Percentiles rank a stretch among this genome's conserved stretches.
phyloP scores from a whole-genome alignment of 441 rosid genomes.

The Adansonia madagascariensis region DNA sequence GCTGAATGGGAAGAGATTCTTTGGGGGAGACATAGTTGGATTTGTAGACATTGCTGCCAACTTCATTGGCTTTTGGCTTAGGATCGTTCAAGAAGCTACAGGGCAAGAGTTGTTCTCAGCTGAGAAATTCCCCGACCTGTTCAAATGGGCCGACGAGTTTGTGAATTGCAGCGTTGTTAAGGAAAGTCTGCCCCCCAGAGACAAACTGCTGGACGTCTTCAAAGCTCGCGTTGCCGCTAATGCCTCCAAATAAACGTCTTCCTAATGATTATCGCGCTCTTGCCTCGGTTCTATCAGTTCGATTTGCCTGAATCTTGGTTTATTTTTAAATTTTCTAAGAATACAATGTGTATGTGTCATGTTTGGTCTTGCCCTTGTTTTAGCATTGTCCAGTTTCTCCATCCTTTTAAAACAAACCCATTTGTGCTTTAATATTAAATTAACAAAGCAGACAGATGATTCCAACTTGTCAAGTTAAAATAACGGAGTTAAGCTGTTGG shows the following conservation, averaged over 20 bases:
- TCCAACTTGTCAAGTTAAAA: background rate
- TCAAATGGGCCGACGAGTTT: constrained; percentile 29
- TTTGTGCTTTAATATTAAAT: background rate
- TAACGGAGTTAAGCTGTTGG: background rate
- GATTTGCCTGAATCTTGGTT: background rate
- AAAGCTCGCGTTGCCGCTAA: constrained; percentile 20
- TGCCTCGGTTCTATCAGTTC: background rate
- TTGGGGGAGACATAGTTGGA: constrained; percentile 34
- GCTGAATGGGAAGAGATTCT: constrained; percentile 47
- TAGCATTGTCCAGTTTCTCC: background rate
- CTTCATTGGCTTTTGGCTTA: background rate
- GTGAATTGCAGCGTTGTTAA: constrained; percentile 35
- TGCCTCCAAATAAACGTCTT: constrained; percentile 16
- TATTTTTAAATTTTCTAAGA: background rate
- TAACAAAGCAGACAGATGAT: background rate
- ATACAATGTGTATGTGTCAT: background rate
- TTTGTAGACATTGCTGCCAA: background rate
- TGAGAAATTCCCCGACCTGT: constrained; percentile 37
- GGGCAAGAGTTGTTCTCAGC: constrained; percentile 33
- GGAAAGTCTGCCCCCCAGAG: constrained; percentile 53
- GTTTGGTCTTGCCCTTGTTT: background rate
- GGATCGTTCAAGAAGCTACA: constrained; percentile 28
- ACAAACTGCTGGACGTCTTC: constrained; percentile 33
- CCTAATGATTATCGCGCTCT: background rate
- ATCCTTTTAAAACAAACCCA: background rate